Base-by-base conservation (phyloP, 2,329 filamentous ascomycete species). In the Diplodia scrobiculata region DNA sequence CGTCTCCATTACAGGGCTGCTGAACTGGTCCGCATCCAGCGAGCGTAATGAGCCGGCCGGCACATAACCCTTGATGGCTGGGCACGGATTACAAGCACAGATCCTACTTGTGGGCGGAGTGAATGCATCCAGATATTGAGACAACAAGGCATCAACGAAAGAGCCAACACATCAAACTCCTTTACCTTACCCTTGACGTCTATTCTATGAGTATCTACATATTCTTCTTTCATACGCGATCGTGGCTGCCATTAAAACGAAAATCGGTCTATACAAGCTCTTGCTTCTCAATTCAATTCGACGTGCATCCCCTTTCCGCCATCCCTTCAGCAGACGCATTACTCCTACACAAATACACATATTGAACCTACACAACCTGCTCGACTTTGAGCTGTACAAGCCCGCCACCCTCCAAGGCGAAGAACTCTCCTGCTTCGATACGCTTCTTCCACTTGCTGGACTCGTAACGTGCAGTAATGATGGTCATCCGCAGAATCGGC, bases 401-500 rank as follows among this genome's bases (percentile, higher is more conserved):
- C 19, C 3, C 38, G 6, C 52, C 71, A 29, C 70, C 71, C 41
- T 75, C 65, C 4, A 77, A 68, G 7, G 70, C 71, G 54, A 78
- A 68, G 2, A 76, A 79, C 0, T 83, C 84, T 1, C 84, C 84
- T 0, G 77, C 77, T 74, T 91, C 87, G 14, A 92, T 80, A 75
- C 85, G 87, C 81, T 89, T 92, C 77, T 87, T 89, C 90, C 90
- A 94, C 77, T 89, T 91, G 25, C 81, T 86, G 69, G 88, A 88
- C 79, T 92, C 90, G 69, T 88, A 89, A 45, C 88, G 83, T 3
- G 88, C 90, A 25, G 91, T 80, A 13, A 94, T 89, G 67, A 94
- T 81, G 0, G 91, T 93, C 86, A 93, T 89, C 63, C 90, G 83
- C 69, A 92, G 76, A 17, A 83, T 78, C 1, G 82, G 77, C 54